Evolutionary conservation across 2,329 filamentous ascomycete genomes (phyloP), one percentile per base, ranked within the genome.

Genomic region (Phaeosphaeria sp.): DNA sequence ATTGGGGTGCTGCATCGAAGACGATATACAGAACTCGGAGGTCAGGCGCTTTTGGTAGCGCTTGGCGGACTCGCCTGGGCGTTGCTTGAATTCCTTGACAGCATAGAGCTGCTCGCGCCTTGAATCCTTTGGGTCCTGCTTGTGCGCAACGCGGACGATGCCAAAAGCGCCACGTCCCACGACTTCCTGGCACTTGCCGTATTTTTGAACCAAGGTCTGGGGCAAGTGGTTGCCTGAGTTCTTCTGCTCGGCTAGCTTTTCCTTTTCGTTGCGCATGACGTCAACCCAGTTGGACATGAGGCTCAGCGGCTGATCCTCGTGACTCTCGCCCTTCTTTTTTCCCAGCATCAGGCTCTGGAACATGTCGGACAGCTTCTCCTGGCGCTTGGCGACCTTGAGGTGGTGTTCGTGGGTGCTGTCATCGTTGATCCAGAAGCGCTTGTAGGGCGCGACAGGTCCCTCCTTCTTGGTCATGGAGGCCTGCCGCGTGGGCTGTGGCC

Each of bases 21-120:
- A 98, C 0, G 95, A 98, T 68, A 99, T 98, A 80, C 95, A 98
- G 77, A 99, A 99, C 74, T 99, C 95, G 50, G 94, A 93, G 1
- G 95, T 98, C 52, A 99, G 84, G 23, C 95, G 90, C 77, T 98
- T 99, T 83, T 95, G 96, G 78, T 98, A 99, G 76, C 96, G 96
- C 81, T 97, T 97, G 68, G 93, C 89, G 15, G 92, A 96, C 79
- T 99, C 95, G 69, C 97, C 92, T 1, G 94, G 93, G 49, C 93
- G 87, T 64, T 94, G 90, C 58, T 94, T 92, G 80, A 99, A 99
- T 78, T 99, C 95, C 80, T 99, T 99, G 73, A 99, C 94, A 39
- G 95, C 95, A 73, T 95, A 99, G 10, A 99, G 85, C 80, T 96
- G 93, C 80, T 98, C 95, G 56, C 85, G 82, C 69, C 86, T 89